Evolutionary conservation across 2,329 filamentous ascomycete species (phyloP).

Genomic region (Neopestalotiopsis sp.): DNA sequence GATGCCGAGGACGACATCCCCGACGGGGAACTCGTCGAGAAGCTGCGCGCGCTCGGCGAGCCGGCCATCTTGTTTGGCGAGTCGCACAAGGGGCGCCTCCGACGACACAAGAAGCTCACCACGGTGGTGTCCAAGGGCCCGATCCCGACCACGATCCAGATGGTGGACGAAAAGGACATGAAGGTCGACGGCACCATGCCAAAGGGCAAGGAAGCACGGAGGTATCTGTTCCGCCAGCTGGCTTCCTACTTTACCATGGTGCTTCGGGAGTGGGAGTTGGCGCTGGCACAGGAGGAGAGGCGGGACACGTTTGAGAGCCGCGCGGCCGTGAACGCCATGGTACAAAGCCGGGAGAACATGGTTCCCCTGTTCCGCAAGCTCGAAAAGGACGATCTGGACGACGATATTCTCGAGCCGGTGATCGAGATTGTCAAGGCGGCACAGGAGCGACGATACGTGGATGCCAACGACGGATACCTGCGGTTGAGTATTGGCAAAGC

Average conservation of each 20-base stretch:
- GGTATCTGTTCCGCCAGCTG: constrained; percentile 83
- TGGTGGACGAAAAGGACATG: constrained; percentile 87
- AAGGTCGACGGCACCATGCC: constrained; percentile 67
- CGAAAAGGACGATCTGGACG: constrained; percentile 79
- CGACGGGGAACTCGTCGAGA: constrained; percentile 71
- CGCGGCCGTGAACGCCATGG: constrained; percentile 82
- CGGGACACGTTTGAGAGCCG: constrained; percentile 77
- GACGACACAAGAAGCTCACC: constrained; percentile 71
- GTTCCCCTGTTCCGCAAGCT: constrained; percentile 88
- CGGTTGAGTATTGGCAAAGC: constrained; percentile 93
- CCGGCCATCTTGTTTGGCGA: constrained; percentile 84
- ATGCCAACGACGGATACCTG: constrained; percentile 95
- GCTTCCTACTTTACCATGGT: constrained; percentile 97
- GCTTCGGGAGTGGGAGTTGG: constrained; percentile 83
- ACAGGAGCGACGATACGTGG: constrained; percentile 89
- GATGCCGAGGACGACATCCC: constrained; percentile 64
- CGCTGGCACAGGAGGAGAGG: constrained; percentile 70
- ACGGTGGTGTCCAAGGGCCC: constrained; percentile 73
- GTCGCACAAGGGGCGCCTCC: constrained; percentile 69
- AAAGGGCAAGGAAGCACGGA: constrained; percentile 66
- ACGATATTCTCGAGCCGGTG: constrained; percentile 79
- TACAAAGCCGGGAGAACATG: constrained; percentile 87
- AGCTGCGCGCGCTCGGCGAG: constrained; percentile 74
- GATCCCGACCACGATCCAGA: constrained; percentile 82
- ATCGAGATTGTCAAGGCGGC: constrained; percentile 91